phyloP scores from a whole-genome alignment of 2,329 filamentous ascomycete species.

The Xylaria digitata region DNA sequence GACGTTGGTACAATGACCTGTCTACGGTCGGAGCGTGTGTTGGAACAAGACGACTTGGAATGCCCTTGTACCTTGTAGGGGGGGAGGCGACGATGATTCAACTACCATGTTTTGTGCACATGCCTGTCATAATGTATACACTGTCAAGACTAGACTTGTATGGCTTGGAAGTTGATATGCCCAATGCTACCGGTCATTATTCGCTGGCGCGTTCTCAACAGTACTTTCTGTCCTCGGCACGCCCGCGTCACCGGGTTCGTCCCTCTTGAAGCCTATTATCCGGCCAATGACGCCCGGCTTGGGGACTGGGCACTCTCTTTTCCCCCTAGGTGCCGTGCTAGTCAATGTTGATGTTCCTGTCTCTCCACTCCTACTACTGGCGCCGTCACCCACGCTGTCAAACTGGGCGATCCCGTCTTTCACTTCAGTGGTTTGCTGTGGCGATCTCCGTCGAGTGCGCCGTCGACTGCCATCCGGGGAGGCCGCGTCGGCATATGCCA shows the following conservation, averaged over 20 bases:
- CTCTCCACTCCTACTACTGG: background rate
- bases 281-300: slow-evolving; percentile 87
- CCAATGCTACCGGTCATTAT: slow-evolving; percentile 26
- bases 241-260: background rate
- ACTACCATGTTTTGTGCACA: background rate
- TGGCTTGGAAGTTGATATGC: background rate
- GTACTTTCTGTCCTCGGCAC: background rate
- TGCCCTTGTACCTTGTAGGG: background rate
- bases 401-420: slow-evolving; percentile 64
- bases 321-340: slow-evolving; percentile 52
- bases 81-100: background rate
- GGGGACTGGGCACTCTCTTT: slow-evolving; percentile 88
- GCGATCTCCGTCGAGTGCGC: slow-evolving; percentile 49
- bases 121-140: slow-evolving; percentile 20
- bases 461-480: slow-evolving; percentile 34
- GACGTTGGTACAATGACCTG: background rate
- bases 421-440: slow-evolving; percentile 50
- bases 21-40: background rate
- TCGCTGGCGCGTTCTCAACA: slow-evolving; percentile 6
- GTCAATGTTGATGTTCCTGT: background rate
- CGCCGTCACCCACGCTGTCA: slow-evolving; percentile 38
- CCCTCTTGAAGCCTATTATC: slow-evolving; percentile 74
- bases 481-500: slow-evolving; percentile 78
- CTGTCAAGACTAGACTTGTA: background rate
- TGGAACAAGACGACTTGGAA: background rate